phyloP scores from a whole-genome alignment of 2,329 filamentous ascomycete species.

The Cladophialophora exuberans region DNA sequence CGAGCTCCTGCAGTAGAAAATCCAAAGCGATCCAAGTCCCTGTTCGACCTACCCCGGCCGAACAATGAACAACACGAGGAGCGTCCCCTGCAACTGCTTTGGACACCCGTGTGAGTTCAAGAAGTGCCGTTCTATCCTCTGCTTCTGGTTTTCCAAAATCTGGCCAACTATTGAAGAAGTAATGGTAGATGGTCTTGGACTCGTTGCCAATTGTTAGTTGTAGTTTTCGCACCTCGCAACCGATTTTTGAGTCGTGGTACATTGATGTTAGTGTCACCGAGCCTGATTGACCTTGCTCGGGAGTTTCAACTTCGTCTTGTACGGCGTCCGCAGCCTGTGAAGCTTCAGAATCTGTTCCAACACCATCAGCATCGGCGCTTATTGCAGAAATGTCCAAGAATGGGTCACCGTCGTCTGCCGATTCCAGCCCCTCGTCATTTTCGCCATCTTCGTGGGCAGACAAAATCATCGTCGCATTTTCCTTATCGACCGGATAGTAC shows the following conservation, averaged over 20 bases:
- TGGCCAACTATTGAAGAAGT: slow-evolving; percentile 85
- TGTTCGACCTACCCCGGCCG: slow-evolving; percentile 88
- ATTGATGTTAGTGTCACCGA: slow-evolving; percentile 65
- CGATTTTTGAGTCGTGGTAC: slow-evolving; percentile 59
- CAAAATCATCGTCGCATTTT: slow-evolving; percentile 54
- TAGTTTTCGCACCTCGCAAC: slow-evolving; percentile 75
- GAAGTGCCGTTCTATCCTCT: slow-evolving; percentile 53
- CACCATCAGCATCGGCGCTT: slow-evolving; percentile 33
- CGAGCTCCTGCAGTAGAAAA: slow-evolving; percentile 81
- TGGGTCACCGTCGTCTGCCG: slow-evolving; percentile 55
- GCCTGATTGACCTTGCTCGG: slow-evolving; percentile 10
- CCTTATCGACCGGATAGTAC: slow-evolving; percentile 73
- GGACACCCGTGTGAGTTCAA: slow-evolving; percentile 55
- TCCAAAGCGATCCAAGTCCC: slow-evolving; percentile 98
- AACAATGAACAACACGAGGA: slow-evolving; percentile 83
- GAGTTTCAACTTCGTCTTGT: slow-evolving; percentile 6
- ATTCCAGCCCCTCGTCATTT: slow-evolving; percentile 67
- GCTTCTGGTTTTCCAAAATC: slow-evolving; percentile 80
- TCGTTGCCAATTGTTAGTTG: slow-evolving; percentile 52
- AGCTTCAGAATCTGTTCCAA: slow-evolving; percentile 23
- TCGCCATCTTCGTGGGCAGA: slow-evolving; percentile 38
- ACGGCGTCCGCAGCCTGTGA: not conserved
- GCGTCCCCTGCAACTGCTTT: slow-evolving; percentile 56
- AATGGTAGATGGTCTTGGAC: slow-evolving; percentile 75
- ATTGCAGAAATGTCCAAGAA: slow-evolving; percentile 30